phyloP scores from a whole-genome alignment of 2,329 filamentous ascomycete species.

The Basipetospora chlamydospora region DNA sequence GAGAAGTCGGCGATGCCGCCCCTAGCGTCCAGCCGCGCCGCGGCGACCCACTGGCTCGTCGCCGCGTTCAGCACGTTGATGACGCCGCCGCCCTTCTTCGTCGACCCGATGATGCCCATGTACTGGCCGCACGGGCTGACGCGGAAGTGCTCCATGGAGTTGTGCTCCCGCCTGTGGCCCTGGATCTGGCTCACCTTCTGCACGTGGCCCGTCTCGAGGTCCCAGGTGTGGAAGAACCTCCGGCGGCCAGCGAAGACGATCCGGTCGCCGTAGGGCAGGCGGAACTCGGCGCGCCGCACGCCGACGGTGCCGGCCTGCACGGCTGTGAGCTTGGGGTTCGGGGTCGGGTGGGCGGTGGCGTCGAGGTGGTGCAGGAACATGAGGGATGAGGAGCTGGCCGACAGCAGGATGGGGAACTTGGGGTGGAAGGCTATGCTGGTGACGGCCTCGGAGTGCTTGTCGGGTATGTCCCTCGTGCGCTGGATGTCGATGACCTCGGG shows the following conservation, averaged over 20 bases:
- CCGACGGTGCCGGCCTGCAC: constrained; percentile 74
- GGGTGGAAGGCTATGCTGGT: constrained; percentile 83
- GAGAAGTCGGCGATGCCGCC: constrained; percentile 80
- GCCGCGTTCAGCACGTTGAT: constrained; percentile 70
- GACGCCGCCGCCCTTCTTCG: constrained; percentile 72
- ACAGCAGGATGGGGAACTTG: constrained; percentile 72
- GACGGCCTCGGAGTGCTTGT: constrained; percentile 64
- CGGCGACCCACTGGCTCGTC: constrained; percentile 77
- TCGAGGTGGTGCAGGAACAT: constrained; percentile 83
- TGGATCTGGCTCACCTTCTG: constrained; percentile 68
- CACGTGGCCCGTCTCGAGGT: constrained; percentile 65
- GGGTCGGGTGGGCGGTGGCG: constrained; percentile 56
- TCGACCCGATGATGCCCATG: constrained; percentile 68
- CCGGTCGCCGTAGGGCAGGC: constrained; percentile 55
- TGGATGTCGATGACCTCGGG: constrained; percentile 87
- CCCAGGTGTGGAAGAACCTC: constrained; percentile 89
- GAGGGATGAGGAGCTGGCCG: constrained; percentile 72
- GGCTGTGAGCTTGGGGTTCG: constrained; percentile 81
- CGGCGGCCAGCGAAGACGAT: constrained; percentile 82
- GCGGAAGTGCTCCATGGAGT: constrained; percentile 81
- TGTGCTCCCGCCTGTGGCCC: constrained; percentile 68
- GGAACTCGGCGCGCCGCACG: constrained; percentile 72
- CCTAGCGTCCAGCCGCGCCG: constrained; percentile 66
- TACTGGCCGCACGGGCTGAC: constrained; percentile 75
- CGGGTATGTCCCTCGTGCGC: constrained; percentile 70